Evolutionary conservation across 2,329 filamentous ascomycete genomes (phyloP), one percentile per base, ranked within the genome.

Genomic region (Ophiostoma quercus): DNA sequence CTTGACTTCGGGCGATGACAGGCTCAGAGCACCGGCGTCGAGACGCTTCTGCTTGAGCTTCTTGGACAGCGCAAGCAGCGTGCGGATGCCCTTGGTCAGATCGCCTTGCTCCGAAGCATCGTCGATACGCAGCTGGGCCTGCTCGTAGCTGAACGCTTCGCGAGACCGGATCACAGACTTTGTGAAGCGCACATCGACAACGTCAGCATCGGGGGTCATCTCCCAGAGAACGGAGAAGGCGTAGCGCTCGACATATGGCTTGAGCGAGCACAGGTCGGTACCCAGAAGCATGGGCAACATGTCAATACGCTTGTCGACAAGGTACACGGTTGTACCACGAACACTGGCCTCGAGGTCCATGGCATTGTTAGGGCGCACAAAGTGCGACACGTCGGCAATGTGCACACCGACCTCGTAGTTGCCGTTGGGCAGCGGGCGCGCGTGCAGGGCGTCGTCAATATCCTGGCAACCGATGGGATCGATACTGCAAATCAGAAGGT

Each of bases 311-410:
- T 99, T 99, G 80, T 99, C 95, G 2, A 99, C 95, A 19, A 99
- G 84, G 78, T 99, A 99, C 37, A 99, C 95, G 0, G 94, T 98
- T 4, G 95, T 98, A 72, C 95, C 95, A 75, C 95, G 90, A 76
- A 96, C 88, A 77, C 92, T 95, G 2, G 95, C 95, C 80, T 99
- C 95, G 66, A 89, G 87, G 78, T 99, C 96, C 95, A 99, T 99
- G 69, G 95, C 90, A 76, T 94, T 99, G 79, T 92, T 93, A 34
- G 96, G 94, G 80, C 95, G 96, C 76, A 99, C 95, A 77, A 99
- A 99, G 80, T 99, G 91, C 11, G 95, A 98, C n/a, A 99, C 95
- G 79, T 99, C 95, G 37, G 95, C 96, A 79, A 99, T 99, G 79
- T 99, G 96, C 19, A 99, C 95, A 73, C 95, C 95, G 11, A 99